Evolutionary conservation across 2,329 filamentous ascomycete genomes (phyloP).

Genomic region (Fusarium torreyae): DNA sequence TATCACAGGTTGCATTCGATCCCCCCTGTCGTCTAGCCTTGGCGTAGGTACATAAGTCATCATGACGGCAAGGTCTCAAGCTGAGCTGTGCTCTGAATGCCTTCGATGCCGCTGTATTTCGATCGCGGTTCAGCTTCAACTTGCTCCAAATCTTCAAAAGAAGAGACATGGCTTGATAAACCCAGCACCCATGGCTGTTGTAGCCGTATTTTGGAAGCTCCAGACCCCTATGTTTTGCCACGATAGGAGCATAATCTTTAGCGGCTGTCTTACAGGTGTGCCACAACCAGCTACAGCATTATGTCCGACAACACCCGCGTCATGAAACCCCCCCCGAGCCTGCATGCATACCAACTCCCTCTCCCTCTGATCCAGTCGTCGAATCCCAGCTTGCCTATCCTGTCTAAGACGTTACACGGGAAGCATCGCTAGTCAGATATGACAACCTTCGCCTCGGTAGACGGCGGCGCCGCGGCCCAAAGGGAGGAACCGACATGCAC

Average conservation of each 20-base stretch:
- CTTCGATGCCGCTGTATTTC: slow-evolving; percentile 1
- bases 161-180: slow-evolving; percentile 14
- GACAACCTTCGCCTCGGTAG: slow-evolving; percentile 38
- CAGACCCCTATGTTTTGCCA: slow-evolving; percentile 36
- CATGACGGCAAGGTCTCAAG: slow-evolving; percentile 1
- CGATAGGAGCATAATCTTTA: slow-evolving; percentile 32
- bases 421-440: slow-evolving; percentile 38
- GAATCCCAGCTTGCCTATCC: slow-evolving; percentile 20
- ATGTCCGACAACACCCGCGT: slow-evolving; percentile 44
- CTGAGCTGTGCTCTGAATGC: background rate
- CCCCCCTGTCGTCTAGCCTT: slow-evolving; percentile 5
- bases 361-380: slow-evolving; percentile 8
- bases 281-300: slow-evolving; percentile 38
- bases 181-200: slow-evolving; percentile 10
- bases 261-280: slow-evolving; percentile 44
- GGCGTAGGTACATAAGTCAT: slow-evolving; percentile 9
- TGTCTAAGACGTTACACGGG: slow-evolving; percentile 45
- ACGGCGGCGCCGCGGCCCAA: slow-evolving; percentile 11
- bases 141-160: background rate
- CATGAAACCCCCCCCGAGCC: slow-evolving; percentile 39
- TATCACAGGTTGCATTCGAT: slow-evolving; percentile 5
- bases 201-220: slow-evolving; percentile 33
- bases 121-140: background rate
- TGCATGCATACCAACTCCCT: slow-evolving; percentile 1
- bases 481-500: slow-evolving; percentile 21